Conservation (phyloP, 225 moss, liverwort and hornwort species). For the Marchantia paleacea region DNA sequence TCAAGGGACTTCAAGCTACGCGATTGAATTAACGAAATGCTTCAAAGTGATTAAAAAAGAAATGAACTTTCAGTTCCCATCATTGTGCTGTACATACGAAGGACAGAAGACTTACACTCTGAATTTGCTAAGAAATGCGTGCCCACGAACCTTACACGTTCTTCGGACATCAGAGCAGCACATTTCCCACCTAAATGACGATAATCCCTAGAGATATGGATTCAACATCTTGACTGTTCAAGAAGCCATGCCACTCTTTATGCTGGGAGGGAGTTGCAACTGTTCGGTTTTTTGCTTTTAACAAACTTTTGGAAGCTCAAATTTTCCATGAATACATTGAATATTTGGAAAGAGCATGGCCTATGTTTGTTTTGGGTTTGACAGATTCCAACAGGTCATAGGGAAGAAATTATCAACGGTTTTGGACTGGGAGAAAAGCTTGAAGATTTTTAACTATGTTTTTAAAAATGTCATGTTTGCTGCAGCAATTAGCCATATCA, state of each 20-base stretch:
- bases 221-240: too few species aligned
- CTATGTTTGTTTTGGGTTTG: conserved; percentile 84
- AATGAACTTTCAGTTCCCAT: background rate
- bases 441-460: too few species aligned
- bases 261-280: background rate
- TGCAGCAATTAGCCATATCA: too few species aligned
- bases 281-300: too few species aligned
- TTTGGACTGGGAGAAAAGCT: too few species aligned
- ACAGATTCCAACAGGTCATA: too few species aligned
- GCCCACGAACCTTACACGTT: background rate
- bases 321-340: conserved; percentile 76
- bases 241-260: background rate
- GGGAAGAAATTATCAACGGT: too few species aligned
- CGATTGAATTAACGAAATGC: background rate
- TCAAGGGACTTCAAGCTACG: conserved; percentile 62
- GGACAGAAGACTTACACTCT: background rate
- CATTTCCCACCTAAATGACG: background rate
- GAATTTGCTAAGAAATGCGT: background rate
- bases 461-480: too few species aligned
- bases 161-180: background rate
- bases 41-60: background rate
- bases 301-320: background rate
- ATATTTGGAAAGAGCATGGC: conserved; percentile 87
- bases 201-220: too few species aligned
- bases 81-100: background rate